Conservation (phyloP, 1,139 yeast species). For the Pneumocystis oryctolagi region DNA sequence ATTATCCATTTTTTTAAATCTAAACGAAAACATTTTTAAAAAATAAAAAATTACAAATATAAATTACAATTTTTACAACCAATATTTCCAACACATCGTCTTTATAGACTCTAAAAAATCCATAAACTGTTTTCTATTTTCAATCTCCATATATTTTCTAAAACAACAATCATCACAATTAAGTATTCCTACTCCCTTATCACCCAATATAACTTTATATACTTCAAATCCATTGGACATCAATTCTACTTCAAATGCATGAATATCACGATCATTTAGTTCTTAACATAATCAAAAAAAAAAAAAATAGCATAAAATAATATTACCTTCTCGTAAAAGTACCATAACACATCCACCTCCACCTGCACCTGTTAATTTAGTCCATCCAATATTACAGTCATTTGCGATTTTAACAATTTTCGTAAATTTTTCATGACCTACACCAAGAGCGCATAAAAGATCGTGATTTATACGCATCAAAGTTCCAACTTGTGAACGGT, state of each 20-base stretch:
- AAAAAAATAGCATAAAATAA: constrained; percentile 19
- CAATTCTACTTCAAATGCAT: constrained; percentile 23
- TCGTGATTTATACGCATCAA: constrained; percentile 83
- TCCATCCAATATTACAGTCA: constrained; percentile 53
- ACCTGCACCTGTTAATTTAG: constrained; percentile 96
- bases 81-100: constrained; percentile 40
- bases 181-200: constrained; percentile 63
- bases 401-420: constrained; percentile 51
- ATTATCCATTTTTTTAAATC: background rate
- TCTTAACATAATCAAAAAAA: background rate
- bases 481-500: constrained; percentile 32
- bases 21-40: background rate
- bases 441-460: constrained; percentile 69
- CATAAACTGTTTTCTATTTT: constrained; percentile 36
- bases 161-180: constrained; percentile 20
- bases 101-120: constrained; percentile 32
- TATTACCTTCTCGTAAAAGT: constrained; percentile 38
- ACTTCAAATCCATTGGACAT: constrained; percentile 50
- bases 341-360: constrained; percentile 99
- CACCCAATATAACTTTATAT: constrained; percentile 75
- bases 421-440: constrained; percentile 81
- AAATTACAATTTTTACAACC: constrained; percentile 28
- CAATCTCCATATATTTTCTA: constrained; percentile 26
- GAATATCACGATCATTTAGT: constrained; percentile 25
- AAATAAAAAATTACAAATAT: background rate